These are phyloP conservation scores for Rosa multiflora DNA, from an alignment of 306 rosid genomes.

Conservation along the genomic window DNA sequence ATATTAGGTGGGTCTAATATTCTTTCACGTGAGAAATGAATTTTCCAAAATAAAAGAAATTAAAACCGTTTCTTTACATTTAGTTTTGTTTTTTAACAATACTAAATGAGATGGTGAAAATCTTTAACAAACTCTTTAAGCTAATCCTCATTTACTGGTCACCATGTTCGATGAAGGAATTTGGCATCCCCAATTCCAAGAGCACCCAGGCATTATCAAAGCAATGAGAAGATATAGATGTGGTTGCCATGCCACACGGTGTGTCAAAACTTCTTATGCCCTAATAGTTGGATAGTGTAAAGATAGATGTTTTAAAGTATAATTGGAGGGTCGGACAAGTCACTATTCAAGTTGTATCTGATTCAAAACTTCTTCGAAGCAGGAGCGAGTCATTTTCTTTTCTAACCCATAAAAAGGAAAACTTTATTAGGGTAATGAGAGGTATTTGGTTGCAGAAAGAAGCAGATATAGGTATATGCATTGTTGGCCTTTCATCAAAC, in stretches of 20 bases:
- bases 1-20: neutral
- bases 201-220: neutral
- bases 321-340: neutral
- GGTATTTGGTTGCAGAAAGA: neutral
- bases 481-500: neutral
- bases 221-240: neutral
- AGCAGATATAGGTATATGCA: neutral
- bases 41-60: neutral
- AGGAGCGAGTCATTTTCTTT: too few species aligned
- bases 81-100: neutral
- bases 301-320: neutral
- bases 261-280: neutral
- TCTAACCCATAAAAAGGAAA: too few species aligned
- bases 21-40: neutral
- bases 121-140: neutral
- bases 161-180: neutral
- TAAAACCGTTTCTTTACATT: neutral
- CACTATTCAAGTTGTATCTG: neutral
- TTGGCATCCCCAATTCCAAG: neutral
- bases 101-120: neutral
- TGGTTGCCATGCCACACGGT: neutral
- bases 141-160: neutral
- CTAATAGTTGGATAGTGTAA: neutral
- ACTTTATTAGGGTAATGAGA: neutral
- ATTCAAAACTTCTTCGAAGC: too few species aligned